Conservation (phyloP, 208 protist genomes). For the Leishmania lainsoni region DNA sequence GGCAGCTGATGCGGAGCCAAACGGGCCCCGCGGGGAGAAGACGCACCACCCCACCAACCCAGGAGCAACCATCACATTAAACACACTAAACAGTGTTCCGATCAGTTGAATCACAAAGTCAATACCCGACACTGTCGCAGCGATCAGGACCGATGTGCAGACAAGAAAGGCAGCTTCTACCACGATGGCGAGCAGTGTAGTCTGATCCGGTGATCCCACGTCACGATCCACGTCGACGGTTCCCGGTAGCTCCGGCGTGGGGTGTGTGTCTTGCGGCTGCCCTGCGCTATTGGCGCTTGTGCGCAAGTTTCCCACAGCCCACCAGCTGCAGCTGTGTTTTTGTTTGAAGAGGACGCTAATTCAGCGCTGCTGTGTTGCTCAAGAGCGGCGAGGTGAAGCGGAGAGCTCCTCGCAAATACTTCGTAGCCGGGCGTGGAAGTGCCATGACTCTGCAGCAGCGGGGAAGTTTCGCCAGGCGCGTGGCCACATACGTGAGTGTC, state of each 20-base stretch:
- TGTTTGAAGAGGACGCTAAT: not conserved
- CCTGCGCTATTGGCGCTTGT: not conserved
- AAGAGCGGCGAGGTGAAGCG: not conserved
- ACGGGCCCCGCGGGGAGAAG: constrained; percentile 40
- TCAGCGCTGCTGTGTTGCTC: not conserved
- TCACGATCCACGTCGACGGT: constrained; percentile 55
- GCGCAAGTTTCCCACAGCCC: not conserved
- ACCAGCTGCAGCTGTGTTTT: not conserved
- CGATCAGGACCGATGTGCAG: constrained; percentile 42
- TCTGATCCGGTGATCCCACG: constrained; percentile 68
- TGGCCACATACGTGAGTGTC: not conserved
- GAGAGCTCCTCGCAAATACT: constrained; percentile 14
- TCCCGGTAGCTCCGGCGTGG: not conserved
- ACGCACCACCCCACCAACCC: constrained; percentile 57
- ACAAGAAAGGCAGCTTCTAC: constrained; percentile 67
- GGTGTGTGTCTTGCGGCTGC: not conserved
- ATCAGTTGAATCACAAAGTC: constrained; percentile 69
- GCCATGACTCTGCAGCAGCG: constrained; percentile 11
- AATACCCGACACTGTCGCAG: constrained; percentile 60
- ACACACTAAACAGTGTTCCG: constrained; percentile 62
- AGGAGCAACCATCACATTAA: constrained; percentile 66
- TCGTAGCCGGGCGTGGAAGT: constrained; percentile 15
- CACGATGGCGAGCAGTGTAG: constrained; percentile 68
- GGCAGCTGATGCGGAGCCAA: constrained; percentile 18
- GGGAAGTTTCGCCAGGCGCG: constrained; percentile 17